Base-by-base conservation (phyloP, 2,329 filamentous ascomycete species). In the Aspergillus ruber region DNA sequence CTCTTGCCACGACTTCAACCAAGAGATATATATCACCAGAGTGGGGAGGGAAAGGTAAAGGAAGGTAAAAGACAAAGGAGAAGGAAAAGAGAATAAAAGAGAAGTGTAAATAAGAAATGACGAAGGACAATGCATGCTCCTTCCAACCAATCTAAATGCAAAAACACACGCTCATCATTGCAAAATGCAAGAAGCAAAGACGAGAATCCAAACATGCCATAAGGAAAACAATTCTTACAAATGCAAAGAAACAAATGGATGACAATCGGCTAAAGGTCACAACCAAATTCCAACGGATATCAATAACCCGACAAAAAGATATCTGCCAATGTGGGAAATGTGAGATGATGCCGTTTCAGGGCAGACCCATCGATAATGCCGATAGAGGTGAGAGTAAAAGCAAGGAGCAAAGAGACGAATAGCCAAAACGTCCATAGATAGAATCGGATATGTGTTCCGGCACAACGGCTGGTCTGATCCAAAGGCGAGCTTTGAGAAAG, bases 81-180 rank as follows among this genome's bases (percentile, higher is more conserved):
- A 43, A 38, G 17, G 18, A 43, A 46, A 43, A 46, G 33, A 44
- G 42, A 42, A 20, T 36, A 35, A 44, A 44, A 43, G 23, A 48
- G 43, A 45, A 40, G 38, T 50, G 49, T 47, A 45, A 51, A 39
- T 6, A 50, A 49, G 52, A 53, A 49, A 55, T 51, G 53, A 51
- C 51, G 48, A 58, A 50, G 54, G 52, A 56, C 50, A 57, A 60
- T 60, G 53, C 52, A 54, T 55, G 55, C 55, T 58, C 56, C 56
- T 50, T 56, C 54, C 54, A 49, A 59, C 54, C 54, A 49, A 59
- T 60, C 56, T 62, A 62, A 60, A 61, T 64, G 57, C 58, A 60
- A 56, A 48, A 47, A n/a, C 50, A 56, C 50, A 56, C 53, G 56
- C 54, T 58, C 58, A 55, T 59, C 53, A 53, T 56, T 55, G 54